Base-by-base conservation (phyloP, 108 stramenopile genomes). In the Pseudonitzschia multiseries region DNA sequence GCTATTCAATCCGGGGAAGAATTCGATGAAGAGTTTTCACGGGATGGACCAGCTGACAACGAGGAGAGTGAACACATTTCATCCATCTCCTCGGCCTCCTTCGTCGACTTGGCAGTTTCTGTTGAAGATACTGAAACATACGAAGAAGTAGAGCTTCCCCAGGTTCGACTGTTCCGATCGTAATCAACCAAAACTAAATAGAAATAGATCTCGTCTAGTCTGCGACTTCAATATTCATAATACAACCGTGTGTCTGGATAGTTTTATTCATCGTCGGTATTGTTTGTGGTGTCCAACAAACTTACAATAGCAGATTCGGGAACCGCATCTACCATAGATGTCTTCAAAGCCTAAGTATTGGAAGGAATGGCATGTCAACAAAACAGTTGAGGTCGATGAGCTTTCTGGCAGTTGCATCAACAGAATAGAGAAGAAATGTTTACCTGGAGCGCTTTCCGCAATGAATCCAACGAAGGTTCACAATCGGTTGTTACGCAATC, bases 121-220 rank as follows among this genome's bases (percentile, higher is more conserved):
- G 90, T 90, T 20, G 89, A 91, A 84, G 84, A 89, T 76, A 48
- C 46, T 22, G 84, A 84, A 57, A 90, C 80, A 29, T 90, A 86
- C 24, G 90, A 91, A 66, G 93, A 94, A 72, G 77, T 80, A 46
- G 93, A 91, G 67, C 77, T 94, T 13, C 93, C 93, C 22, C 79
- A 67, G 18, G 63, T 79, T 24, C 67, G 63, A 57, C 51, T 79
- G 1, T 29, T 79, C 46, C 71, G 77, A 52, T 51, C 63, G 40
- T 53, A 40, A 62, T 62, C 2, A 9, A 62, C 20, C 14, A 31
- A 40, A 28, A n/a, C n/a, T n/a, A n/a, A n/a, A n/a, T n/a, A n/a
- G n/a, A 40, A 18, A 62, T 62, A 62, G 61, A 62, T 33, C 13
- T 40, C 29, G 6, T 40, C 36, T 33, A 18, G 3, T 59, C 29